These are phyloP conservation scores for Xenoacremonium recifei DNA, from an alignment of 2,329 filamentous ascomycete species.

Conservation along the genomic window DNA sequence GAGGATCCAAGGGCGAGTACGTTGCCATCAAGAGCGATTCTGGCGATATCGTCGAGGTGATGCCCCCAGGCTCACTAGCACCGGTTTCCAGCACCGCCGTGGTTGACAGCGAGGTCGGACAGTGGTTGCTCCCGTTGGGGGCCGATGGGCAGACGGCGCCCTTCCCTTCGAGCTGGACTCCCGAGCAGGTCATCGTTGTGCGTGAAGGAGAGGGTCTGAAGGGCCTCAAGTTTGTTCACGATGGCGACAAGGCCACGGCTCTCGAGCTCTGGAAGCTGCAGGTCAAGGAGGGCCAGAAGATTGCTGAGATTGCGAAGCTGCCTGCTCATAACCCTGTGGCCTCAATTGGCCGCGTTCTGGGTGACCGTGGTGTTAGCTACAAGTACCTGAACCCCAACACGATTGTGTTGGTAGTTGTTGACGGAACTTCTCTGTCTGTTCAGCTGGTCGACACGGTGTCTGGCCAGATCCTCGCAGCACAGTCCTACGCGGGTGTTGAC, in stretches of 20 bases:
- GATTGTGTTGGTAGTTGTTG: constrained; percentile 69
- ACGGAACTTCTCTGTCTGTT: constrained; percentile 63
- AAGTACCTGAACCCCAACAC: constrained; percentile 94
- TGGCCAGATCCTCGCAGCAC: constrained; percentile 73
- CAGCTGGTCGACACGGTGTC: constrained; percentile 86
- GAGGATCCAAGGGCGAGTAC: constrained; percentile 60
- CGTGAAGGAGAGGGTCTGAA: constrained; percentile 48
- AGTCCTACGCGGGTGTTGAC: constrained; percentile 72
- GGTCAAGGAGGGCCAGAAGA: constrained; percentile 62
- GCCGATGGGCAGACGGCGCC: constrained; percentile 44
- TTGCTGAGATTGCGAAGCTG: constrained; percentile 66
- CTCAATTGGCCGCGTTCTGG: constrained; percentile 91
- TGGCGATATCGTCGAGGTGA: constrained; percentile 49
- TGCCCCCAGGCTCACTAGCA: constrained; percentile 31
- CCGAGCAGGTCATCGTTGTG: constrained; percentile 53
- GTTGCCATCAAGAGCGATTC: constrained; percentile 54
- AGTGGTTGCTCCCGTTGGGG: constrained; percentile 54
- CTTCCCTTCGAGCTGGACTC: constrained; percentile 44
- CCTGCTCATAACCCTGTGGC: constrained; percentile 82
- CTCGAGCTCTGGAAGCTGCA: constrained; percentile 71
- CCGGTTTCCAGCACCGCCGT: constrained; percentile 43
- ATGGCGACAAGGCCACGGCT: constrained; percentile 40
- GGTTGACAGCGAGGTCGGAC: constrained; percentile 51
- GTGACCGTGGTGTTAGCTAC: constrained; percentile 90
- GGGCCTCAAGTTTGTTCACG: constrained; percentile 51